These are phyloP conservation scores for Pseudozyma tsukubaensis DNA, from an alignment of 1,284 basidiomycete genomes.

Conservation along the genomic window DNA sequence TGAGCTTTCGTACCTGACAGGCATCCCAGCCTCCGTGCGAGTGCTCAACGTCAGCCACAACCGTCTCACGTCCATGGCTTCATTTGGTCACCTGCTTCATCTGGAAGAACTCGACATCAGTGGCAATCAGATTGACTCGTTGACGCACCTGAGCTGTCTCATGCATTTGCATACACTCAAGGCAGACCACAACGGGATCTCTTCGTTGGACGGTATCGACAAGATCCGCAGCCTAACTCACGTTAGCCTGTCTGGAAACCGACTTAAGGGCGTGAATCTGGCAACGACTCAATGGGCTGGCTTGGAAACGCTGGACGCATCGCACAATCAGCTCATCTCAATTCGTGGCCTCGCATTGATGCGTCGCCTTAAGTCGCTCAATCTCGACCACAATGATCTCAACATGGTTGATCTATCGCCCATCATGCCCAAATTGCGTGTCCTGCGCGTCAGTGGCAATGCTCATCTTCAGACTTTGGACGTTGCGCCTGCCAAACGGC, in stretches of 20 bases:
- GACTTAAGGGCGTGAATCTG: constrained; percentile 75
- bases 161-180: constrained; percentile 85
- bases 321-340: constrained; percentile 77
- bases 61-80: constrained; percentile 84
- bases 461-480: constrained; percentile 76
- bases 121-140: constrained; percentile 83
- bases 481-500: constrained; percentile 76
- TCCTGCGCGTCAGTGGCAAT: constrained; percentile 87
- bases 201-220: constrained; percentile 81
- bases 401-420: constrained; percentile 70
- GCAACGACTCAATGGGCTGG: constrained; percentile 44
- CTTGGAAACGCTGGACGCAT: constrained; percentile 84
- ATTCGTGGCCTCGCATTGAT: constrained; percentile 45
- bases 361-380: constrained; percentile 78
- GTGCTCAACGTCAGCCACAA: constrained; percentile 52
- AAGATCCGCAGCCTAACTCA: constrained; percentile 75
- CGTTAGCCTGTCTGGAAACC: constrained; percentile 84
- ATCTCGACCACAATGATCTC: constrained; percentile 83
- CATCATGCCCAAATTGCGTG: constrained; percentile 71
- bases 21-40: constrained; percentile 58
- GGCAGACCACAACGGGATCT: constrained; percentile 85
- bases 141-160: constrained; percentile 52
- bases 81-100: constrained; percentile 86
- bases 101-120: constrained; percentile 92
- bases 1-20: constrained; percentile 60